phyloP scores from a whole-genome alignment of 768 basidiomycete species.

The Lyophyllum shimeji region DNA sequence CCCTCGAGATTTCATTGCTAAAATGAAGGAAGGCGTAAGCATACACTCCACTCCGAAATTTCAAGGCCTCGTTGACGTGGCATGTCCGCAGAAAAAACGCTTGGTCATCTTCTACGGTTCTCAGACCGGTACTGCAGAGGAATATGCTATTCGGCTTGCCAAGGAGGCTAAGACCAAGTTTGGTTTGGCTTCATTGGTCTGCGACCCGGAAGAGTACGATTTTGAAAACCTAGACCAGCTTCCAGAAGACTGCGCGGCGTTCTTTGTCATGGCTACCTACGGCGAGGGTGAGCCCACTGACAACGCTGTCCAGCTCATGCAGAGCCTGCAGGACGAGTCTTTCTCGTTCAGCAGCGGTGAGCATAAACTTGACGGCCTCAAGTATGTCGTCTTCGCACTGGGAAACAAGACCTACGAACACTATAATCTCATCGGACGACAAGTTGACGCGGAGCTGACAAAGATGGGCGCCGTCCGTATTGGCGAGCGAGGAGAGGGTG shows the following conservation, averaged over 20 bases:
- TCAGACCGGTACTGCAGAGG: constrained; percentile 97
- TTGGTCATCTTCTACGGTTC: constrained; percentile 97
- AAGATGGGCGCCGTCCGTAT: constrained; percentile 85
- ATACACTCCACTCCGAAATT: neutral
- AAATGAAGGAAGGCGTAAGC: constrained; percentile 92
- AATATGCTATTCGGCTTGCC: constrained; percentile 95
- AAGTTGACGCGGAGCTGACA: constrained; percentile 69
- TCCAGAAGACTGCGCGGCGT: constrained; percentile 82
- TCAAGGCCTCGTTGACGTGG: constrained; percentile 3
- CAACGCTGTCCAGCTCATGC: constrained; percentile 93
- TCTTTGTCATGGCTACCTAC: constrained; percentile 98
- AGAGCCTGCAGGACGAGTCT: constrained; percentile 83
- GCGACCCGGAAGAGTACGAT: constrained; percentile 98
- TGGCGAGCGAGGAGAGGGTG: constrained; percentile 91
- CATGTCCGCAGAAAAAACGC: constrained; percentile 78
- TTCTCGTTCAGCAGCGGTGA: constrained; percentile 86
- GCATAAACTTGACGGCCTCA: constrained; percentile 76
- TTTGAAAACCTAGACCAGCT: constrained; percentile 94
- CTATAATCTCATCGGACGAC: constrained; percentile 87
- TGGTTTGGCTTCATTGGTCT: constrained; percentile 92
- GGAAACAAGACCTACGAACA: constrained; percentile 96
- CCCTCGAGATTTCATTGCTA: constrained; percentile 91
- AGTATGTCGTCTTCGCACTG: constrained; percentile 93
- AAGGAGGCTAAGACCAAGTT: constrained; percentile 98
- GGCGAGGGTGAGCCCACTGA: constrained; percentile 99